Base-by-base conservation (phyloP, 2,329 filamentous ascomycete genomes). In the Orbilia oligospora region DNA sequence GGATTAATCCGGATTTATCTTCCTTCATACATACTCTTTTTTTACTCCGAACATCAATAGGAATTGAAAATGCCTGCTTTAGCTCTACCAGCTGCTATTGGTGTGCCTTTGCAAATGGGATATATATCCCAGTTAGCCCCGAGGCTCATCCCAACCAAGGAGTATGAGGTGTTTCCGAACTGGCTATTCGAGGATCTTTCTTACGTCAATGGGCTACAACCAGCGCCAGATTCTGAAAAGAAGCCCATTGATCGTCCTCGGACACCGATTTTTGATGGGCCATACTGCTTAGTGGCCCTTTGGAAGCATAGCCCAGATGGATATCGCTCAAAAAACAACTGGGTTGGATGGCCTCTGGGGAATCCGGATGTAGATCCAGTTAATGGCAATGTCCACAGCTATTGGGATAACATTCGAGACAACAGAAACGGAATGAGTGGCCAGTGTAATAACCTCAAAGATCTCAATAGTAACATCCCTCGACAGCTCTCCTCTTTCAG, bases 401-500 rank as follows among this genome's bases (percentile, higher is more conserved):
- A 61, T 20, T 61, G 56, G 56, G 20, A 61, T 12, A 41, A 44
- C 20, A 22, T 61, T 3, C 18, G 56, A 44, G 56, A 44, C 20
- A 61, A 61, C 5, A 24, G 10, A n/a, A 61, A 61, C 14, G 20
- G 27, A 0, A 30, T 71, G 14, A 63, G 48, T 18, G 49, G 61
- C 6, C n/a, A 49, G 9, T 71, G 68, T 36, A 20, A 16, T 8
- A 71, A 71, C 22, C 36, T 71, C 33, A 55, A 46, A 18, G 68
- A 71, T 12, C 16, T 71, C 16, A 51, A 64, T 4, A 5, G 8
- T 12, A 14, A 10, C 2, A 18, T 61, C 20, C n/a, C 33, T 12
- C 14, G 20, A 36, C 22, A 41, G 18, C 14, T 61, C 5, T 65
- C 68, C 12, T 53, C 68, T 14, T 64, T 14, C 44, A 33, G 18